Evolutionary conservation across 202 grass and related monocot genomes (phyloP).

Genomic region (Zoysia matrella): DNA sequence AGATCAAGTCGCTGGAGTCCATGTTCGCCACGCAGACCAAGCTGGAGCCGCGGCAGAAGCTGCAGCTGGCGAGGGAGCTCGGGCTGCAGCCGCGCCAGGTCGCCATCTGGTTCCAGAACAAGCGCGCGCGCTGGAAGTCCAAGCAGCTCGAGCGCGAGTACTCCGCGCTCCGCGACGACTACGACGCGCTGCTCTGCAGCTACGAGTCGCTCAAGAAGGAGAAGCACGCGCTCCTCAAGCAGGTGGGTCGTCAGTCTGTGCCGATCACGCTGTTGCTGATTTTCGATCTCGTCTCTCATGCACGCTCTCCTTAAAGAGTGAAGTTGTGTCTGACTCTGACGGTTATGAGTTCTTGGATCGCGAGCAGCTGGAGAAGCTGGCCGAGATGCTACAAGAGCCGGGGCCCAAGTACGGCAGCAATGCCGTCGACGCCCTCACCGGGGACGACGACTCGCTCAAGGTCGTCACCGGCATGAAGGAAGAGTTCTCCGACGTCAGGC

Average conservation of each 20-base stretch:
- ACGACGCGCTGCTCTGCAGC: conserved; percentile 75
- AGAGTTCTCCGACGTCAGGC: conserved; percentile 34
- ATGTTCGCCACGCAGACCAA: conserved; percentile 97
- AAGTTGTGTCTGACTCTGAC: not conserved
- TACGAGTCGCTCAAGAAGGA: conserved; percentile 93
- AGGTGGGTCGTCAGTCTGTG: conserved; percentile 34
- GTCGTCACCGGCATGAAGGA: conserved; percentile 48
- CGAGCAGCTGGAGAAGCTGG: conserved; percentile 70
- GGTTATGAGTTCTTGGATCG: not conserved
- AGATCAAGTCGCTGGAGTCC: conserved; percentile 97
- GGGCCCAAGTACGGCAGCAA: conserved; percentile 47
- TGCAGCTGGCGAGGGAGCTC: conserved; percentile 92
- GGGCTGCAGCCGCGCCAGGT: conserved; percentile 93
- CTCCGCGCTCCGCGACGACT: conserved; percentile 68
- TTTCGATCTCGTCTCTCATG: not conserved
- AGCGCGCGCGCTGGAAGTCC: conserved; percentile 96
- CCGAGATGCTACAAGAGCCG: conserved; percentile 71
- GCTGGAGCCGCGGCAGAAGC: conserved; percentile 95
- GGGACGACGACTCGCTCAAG: conserved; percentile 29
- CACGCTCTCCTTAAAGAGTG: not conserved
- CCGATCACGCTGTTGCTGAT: too few species aligned
- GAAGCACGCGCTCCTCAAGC: conserved; percentile 73
- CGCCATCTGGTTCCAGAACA: conserved; percentile 99
- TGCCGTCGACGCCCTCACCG: conserved; percentile 28
- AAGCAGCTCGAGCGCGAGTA: conserved; percentile 98